Evolutionary conservation across 495 filamentous ascomycete species (phyloP), one percentile per base, ranked within the genome.

Genomic region (Talaromyces nanjingensis): DNA sequence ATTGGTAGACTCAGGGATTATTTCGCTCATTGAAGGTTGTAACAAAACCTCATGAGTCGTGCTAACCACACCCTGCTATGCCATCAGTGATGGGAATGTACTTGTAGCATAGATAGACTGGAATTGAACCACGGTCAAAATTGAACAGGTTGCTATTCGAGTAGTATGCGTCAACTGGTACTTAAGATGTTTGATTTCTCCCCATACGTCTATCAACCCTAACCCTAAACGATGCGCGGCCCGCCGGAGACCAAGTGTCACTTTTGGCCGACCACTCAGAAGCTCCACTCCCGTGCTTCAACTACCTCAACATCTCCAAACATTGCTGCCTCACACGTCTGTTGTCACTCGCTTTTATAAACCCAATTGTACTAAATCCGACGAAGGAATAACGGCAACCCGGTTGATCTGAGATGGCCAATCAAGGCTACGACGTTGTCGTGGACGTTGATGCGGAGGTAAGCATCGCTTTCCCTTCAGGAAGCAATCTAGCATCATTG

Each of bases 361-460:
- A 27, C 18, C 6, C n/a, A 49, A 18, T 9, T 22, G 1, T 45
- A 9, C 6, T 49, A n/a, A 49, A 29, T 55, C 1, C 12, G 2
- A 3, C 12, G 7, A 24, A 29, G 52, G 2, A 24, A 4, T 9
- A 5, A 27, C 52, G 18, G 24, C n/a, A 29, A 34, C 4, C 6
- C 7, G 4, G 47, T 47, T 16, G 29, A n/a, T 57, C 14, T 63
- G 65, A 66, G 37, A 96, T 96, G 92, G 82, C 92, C 59, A 89
- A 88, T 72, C 81, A 86, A 66, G 91, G 92, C 66, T 98, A 98
- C 75, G 96, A 98, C 78, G 94, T 96, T 63, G 93, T 98, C 68
- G 94, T 98, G 27, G 94, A 98, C 70, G 86, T 97, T 61, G 93
- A 97, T 72, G 89, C 91, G 67, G 93, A 98, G 81, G 92, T 91